These are phyloP conservation scores for Myriosclerotinia curreyana DNA, from an alignment of 2,329 filamentous ascomycete species.

Conservation along the genomic window DNA sequence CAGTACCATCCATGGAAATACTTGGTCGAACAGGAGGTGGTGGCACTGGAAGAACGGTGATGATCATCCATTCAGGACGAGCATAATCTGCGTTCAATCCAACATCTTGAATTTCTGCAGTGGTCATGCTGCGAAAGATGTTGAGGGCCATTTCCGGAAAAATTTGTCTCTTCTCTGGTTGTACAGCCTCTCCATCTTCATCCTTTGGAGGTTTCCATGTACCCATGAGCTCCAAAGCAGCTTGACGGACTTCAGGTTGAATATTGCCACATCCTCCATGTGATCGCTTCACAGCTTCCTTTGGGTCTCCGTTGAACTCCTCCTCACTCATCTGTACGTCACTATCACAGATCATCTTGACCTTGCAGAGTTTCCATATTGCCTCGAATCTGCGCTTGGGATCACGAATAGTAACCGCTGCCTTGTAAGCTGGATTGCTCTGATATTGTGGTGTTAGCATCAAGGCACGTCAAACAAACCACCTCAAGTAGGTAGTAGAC, in stretches of 20 bases:
- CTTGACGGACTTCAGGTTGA: slow-evolving; percentile 83
- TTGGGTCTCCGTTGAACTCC: slow-evolving; percentile 59
- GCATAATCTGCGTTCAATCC: slow-evolving; percentile 94
- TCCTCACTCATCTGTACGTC: slow-evolving; percentile 67
- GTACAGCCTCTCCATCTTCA: slow-evolving; percentile 67
- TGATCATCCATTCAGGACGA: slow-evolving; percentile 95
- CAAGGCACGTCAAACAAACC: slow-evolving; percentile 50
- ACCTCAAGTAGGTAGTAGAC: slow-evolving; percentile 60
- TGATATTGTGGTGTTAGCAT: slow-evolving; percentile 61
- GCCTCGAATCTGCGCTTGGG: slow-evolving; percentile 91
- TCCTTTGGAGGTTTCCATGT: slow-evolving; percentile 70
- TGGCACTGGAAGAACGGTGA: slow-evolving; percentile 91
- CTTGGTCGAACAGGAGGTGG: slow-evolving; percentile 94
- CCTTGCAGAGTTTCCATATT: slow-evolving; percentile 90
- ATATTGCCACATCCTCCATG: slow-evolving; percentile 94
- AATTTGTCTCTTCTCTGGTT: slow-evolving; percentile 76
- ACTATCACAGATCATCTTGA: slow-evolving; percentile 79
- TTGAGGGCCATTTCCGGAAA: slow-evolving; percentile 81
- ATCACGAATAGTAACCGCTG: slow-evolving; percentile 81
- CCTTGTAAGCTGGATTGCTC: slow-evolving; percentile 79
- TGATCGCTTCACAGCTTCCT: slow-evolving; percentile 50
- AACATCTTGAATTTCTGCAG: slow-evolving; percentile 79
- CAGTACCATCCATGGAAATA: slow-evolving; percentile 94
- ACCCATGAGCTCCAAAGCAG: slow-evolving; percentile 77
- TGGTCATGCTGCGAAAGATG: slow-evolving; percentile 81